phyloP scores from a whole-genome alignment of 805 yeast species.

The Teunomyces funiuensis region DNA sequence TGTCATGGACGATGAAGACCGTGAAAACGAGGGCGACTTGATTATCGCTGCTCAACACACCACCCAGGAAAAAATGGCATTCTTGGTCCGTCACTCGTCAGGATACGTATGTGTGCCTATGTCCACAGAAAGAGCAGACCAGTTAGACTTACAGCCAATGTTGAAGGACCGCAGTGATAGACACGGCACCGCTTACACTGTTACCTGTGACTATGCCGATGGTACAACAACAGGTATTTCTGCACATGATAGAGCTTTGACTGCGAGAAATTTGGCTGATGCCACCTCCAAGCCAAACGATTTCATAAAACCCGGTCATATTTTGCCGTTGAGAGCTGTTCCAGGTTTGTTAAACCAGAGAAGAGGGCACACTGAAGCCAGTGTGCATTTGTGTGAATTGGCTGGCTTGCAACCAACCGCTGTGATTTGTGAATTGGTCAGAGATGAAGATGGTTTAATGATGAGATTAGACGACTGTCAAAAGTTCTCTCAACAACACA shows the following conservation, averaged over 20 bases:
- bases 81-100: constrained; percentile 78
- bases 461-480: constrained; percentile 88
- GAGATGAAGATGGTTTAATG: constrained; percentile 93
- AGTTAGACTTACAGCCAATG: constrained; percentile 79
- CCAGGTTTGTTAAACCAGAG: constrained; percentile 80
- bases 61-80: constrained; percentile 89
- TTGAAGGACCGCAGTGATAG: constrained; percentile 61
- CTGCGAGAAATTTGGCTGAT: constrained; percentile 71
- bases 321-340: constrained; percentile 88
- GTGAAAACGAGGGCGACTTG: constrained; percentile 97
- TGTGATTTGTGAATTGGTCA: constrained; percentile 90
- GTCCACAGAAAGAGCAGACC: constrained; percentile 73
- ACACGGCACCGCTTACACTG: constrained; percentile 96
- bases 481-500: constrained; percentile 59
- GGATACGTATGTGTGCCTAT: constrained; percentile 96
- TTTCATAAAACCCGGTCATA: constrained; percentile 90
- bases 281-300: constrained; percentile 56
- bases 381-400: constrained; percentile 79
- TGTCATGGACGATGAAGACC: constrained; percentile 94
- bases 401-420: constrained; percentile 83
- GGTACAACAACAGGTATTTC: constrained; percentile 98
- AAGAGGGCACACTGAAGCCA: constrained; percentile 97
- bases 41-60: constrained; percentile 85
- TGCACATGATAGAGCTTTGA: constrained; percentile 88
- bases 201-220: constrained; percentile 80